These are phyloP conservation scores for Graphilbum ipis-grandicollis DNA, from an alignment of 2,329 filamentous ascomycete species.

Conservation along the genomic window DNA sequence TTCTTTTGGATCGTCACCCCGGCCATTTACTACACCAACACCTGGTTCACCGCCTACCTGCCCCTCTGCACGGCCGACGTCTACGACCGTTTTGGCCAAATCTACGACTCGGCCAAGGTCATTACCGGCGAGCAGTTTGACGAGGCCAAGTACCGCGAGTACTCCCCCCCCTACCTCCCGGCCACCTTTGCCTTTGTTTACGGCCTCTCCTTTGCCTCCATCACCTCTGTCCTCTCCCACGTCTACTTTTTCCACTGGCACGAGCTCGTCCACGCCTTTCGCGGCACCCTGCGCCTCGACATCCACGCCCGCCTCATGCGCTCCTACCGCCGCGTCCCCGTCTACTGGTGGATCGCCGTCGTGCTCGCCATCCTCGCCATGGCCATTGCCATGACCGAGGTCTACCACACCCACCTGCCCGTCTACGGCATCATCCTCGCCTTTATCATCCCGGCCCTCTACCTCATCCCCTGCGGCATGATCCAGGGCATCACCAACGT, in stretches of 20 bases:
- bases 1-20: constrained; percentile 29
- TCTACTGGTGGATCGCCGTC: constrained; percentile 26
- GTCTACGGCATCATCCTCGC: constrained; percentile 26
- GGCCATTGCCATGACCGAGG: constrained; percentile 21
- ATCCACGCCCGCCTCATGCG: constrained; percentile 7
- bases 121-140: constrained; percentile 28
- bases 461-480: constrained; percentile 28
- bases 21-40: constrained; percentile 28
- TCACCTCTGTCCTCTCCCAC: constrained; percentile 19
- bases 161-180: constrained; percentile 34
- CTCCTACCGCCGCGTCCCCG: constrained; percentile 18
- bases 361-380: constrained; percentile 16
- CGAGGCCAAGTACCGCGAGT: constrained; percentile 27
- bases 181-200: constrained; percentile 26
- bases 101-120: constrained; percentile 30
- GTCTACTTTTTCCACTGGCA: constrained; percentile 52
- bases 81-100: constrained; percentile 32
- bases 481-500: constrained; percentile 30
- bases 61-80: constrained; percentile 33
- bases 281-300: constrained; percentile 12
- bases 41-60: constrained; percentile 32
- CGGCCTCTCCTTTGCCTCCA: constrained; percentile 33
- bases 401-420: constrained; percentile 26
- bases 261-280: constrained; percentile 13
- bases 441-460: constrained; percentile 24